Base-by-base conservation (phyloP, 139 green algal species). In the Parachlorella kessleri region DNA sequence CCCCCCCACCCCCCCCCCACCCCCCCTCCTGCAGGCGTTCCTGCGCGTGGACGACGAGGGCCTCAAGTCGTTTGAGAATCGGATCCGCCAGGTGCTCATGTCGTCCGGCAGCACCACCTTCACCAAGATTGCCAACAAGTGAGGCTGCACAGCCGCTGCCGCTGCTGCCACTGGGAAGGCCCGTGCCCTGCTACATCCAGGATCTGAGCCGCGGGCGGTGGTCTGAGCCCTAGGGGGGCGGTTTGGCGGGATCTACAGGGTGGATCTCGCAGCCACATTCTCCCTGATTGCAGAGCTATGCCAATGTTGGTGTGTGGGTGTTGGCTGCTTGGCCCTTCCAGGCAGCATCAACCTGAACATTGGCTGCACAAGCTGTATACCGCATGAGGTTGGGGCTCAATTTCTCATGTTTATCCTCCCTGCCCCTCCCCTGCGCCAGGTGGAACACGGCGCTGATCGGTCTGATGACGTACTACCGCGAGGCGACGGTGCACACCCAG, bases 101-200 rank as follows among this genome's bases (percentile, higher is more conserved):
- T 97, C 90, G 32, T 96, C 89, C 35, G 97, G 97, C 76, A 91
- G 89, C 77, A 99, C 96, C 75, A 99, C 96, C 42, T 99, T 99
- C 91, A 99, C 96, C 78, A 99, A 99, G 93, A 98, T 99, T 72
- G 97, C 92, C 70, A 99, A 99, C 93, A 99, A 99, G 91, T 97
- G 96, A 81, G 76, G 5, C 26, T 59, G 48, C 10, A 18, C 48
- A 18, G 48, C 48, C 48, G 10, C 48, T 18, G 48, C 48, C 48
- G 10, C 48, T 18, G 48, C 48, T 18, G 10, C 48, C 48, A 18
- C 48, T 18, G 10, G 10, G 10, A 10, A 59, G 48, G 10, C 48
- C 48, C 48, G 10, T 18, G 48, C 10, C 48, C 48, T 59, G 10
- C 48, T 18, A 28, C 63, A 69, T n/a, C n/a, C n/a, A n/a, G n/a